phyloP scores from a whole-genome alignment of 1,139 yeast species.

The Candida anutae region DNA sequence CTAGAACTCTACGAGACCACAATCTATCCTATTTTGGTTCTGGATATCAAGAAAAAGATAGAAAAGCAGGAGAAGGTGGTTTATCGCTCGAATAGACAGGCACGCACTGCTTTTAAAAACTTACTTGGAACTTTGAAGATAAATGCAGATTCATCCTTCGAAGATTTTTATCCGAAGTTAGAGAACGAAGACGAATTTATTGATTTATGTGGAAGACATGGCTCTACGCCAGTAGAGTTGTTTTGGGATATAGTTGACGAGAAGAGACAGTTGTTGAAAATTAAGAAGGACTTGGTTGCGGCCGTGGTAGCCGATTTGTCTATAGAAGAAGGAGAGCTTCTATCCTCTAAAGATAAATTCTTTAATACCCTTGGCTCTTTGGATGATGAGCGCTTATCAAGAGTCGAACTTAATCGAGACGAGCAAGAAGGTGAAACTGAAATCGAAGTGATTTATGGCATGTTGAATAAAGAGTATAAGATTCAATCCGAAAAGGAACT shows the following conservation, averaged over 20 bases:
- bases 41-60: conserved; percentile 28
- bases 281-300: conserved; percentile 53
- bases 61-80: conserved; percentile 30
- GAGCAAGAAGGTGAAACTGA: conserved; percentile 15
- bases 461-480: conserved; percentile 18
- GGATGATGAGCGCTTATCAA: conserved; percentile 22
- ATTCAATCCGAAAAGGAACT: conserved; percentile 9
- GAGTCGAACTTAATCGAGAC: conserved; percentile 10
- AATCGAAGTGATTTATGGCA: conserved; percentile 18
- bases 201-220: conserved; percentile 65
- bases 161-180: conserved; percentile 42
- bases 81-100: conserved; percentile 52
- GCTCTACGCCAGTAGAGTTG: conserved; percentile 72
- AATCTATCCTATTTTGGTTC: conserved; percentile 32
- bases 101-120: conserved; percentile 51
- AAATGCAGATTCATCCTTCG: conserved; percentile 53
- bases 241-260: conserved; percentile 73
- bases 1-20: conserved; percentile 45
- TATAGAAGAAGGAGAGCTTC: conserved; percentile 11
- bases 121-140: conserved; percentile 37
- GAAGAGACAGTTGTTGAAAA: conserved; percentile 46
- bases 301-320: conserved; percentile 36
- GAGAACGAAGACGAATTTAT: conserved; percentile 54
- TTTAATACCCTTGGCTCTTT: conserved; percentile 10
- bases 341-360: conserved; percentile 15